Conservation (phyloP, 495 filamentous ascomycete species). For the Penicillium diatomitis region DNA sequence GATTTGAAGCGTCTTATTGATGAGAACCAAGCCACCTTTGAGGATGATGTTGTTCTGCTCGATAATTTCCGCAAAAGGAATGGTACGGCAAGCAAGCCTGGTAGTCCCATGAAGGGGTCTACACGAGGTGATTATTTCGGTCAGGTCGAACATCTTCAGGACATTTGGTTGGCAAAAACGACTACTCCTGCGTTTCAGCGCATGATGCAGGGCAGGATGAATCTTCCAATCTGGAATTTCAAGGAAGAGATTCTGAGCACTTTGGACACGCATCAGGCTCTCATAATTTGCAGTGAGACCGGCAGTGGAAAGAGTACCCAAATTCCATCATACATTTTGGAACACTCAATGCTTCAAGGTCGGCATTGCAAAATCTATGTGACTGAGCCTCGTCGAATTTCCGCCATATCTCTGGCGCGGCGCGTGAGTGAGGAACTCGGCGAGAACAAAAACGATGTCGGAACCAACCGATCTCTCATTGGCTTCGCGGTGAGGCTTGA, state of each 20-base stretch:
- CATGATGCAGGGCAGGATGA: constrained; percentile 50
- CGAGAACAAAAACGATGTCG: constrained; percentile 70
- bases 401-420: constrained; percentile 82
- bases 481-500: constrained; percentile 93
- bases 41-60: constrained; percentile 67
- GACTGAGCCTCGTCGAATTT: constrained; percentile 93
- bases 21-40: constrained; percentile 35
- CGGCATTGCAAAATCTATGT: constrained; percentile 86
- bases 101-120: constrained; percentile 26
- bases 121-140: constrained; percentile 31
- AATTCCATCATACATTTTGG: constrained; percentile 83
- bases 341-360: constrained; percentile 73
- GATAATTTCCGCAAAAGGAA: constrained; percentile 57
- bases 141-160: constrained; percentile 44
- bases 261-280: constrained; percentile 66
- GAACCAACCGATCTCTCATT: constrained; percentile 72
- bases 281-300: constrained; percentile 92
- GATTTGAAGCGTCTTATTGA: constrained; percentile 37
- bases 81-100: constrained; percentile 39
- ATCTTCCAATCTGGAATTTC: constrained; percentile 84
- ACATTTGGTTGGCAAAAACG: constrained; percentile 62
- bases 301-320: constrained; percentile 97
- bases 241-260: constrained; percentile 62
- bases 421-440: constrained; percentile 93
- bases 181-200: constrained; percentile 44